Base-by-base conservation (phyloP, 805 yeast genomes). In the Starmerella stigmatis region DNA sequence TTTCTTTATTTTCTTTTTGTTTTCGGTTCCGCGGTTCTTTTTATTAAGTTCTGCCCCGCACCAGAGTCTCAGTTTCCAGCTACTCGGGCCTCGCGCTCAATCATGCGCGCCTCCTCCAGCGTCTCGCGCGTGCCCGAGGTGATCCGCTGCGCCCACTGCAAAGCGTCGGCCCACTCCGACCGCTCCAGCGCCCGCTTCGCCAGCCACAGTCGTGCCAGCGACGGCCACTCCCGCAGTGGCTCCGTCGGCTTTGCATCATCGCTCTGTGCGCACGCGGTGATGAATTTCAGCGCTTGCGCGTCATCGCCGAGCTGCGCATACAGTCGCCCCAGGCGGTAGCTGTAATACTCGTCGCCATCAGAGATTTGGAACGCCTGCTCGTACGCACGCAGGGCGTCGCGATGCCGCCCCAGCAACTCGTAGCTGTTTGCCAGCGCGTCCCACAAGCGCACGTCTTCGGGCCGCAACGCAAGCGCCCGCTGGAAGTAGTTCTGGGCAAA, bases 381-480 rank as follows among this genome's bases (percentile, higher is more conserved):
- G 60, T 81, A 88, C 13, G 92, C 79, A 58, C 79, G 81, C 21
- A 86, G 73, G 0, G 96, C 79, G 51, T 88, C 94, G 12, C 70
- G 72, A 21, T 66, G 64, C 49, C 84, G 80, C 20, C 75, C 76
- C 29, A 86, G 71, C 57, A 83, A 83, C 54, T 84, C 92, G 62
- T 78, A 88, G 62, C 96, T 86, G 55, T 80, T 79, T 0, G 88
- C 97, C 34, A 89, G 71, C 0, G 97, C 96, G 53, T 79, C 84
- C 99, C 99, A 92, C 85, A 89, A 86, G 53, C 98, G 69, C 56
- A 81, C 79, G 59, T 92, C 99, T 36, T 77, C 64, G 1, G 96
- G 96, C 57, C 83, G 86, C 53, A 92, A 68, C 11, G 86, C 74
- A 43, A 95, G 81, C 0, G 97, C 95, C 41, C 81, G 72, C 64